Conservation (phyloP, 345 rosid species). For the rapeseed (Brassica napus) region DNA sequence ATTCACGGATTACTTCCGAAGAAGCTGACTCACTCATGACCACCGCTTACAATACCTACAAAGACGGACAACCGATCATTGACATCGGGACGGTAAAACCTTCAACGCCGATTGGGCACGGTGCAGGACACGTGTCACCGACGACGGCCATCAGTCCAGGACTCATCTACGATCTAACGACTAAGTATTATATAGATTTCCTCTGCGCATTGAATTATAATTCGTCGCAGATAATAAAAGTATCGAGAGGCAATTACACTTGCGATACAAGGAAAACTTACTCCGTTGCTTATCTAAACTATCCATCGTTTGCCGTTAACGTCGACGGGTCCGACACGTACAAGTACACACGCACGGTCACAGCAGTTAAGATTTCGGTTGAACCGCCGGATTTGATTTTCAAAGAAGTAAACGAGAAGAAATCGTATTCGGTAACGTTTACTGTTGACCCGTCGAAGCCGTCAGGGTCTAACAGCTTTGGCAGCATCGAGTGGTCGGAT, state of each 20-base stretch:
- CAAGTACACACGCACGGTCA: slow-evolving; percentile 59
- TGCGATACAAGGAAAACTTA: slow-evolving; percentile 51
- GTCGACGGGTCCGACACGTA: slow-evolving; percentile 42
- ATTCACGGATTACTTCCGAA: slow-evolving; percentile 53
- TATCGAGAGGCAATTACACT: slow-evolving; percentile 49
- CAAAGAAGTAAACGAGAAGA: slow-evolving; percentile 56
- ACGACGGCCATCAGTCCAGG: slow-evolving; percentile 68
- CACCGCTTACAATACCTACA: too few relatives aligned
- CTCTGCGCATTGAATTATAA: slow-evolving; percentile 75
- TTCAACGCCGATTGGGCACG: slow-evolving; percentile 72
- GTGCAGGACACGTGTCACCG: slow-evolving; percentile 88
- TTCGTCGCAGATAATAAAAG: slow-evolving; percentile 45
- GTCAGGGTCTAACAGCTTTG: slow-evolving; percentile 48
- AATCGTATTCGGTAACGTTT: slow-evolving; percentile 67
- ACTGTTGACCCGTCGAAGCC: slow-evolving; percentile 48
- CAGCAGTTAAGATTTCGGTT: slow-evolving; percentile 59
- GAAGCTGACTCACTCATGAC: slow-evolving; percentile 40
- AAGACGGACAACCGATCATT: too few relatives aligned
- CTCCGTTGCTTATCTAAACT: slow-evolving; percentile 60
- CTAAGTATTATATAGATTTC: slow-evolving; percentile 64
- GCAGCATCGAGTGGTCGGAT: slow-evolving; percentile 72
- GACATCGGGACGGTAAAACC: slow-evolving; percentile 40
- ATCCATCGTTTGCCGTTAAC: slow-evolving; percentile 74
- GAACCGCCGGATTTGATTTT: slow-evolving; percentile 64
- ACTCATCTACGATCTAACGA: slow-evolving; percentile 65